Percentiles rank a stretch among this genome's conserved stretches.
Evolutionary conservation across 2,329 filamentous ascomycete species (phyloP).

Genomic region (Talaromyces sp.): DNA sequence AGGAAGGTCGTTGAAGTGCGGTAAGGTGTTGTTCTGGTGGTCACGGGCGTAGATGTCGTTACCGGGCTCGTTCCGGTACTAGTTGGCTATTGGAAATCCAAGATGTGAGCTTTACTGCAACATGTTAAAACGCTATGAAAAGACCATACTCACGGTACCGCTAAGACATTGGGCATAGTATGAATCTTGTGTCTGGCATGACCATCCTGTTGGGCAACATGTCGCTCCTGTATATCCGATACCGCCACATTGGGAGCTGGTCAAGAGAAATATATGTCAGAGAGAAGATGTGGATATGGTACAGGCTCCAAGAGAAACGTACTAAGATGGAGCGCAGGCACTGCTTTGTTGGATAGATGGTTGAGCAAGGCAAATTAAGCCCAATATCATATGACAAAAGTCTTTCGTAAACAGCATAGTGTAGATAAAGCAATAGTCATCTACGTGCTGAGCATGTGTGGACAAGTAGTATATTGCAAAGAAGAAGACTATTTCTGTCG

Average conservation of each 20-base stretch:
- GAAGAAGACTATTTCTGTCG: background rate
- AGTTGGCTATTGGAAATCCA: background rate
- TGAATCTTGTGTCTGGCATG: constrained; percentile 8
- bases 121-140: background rate
- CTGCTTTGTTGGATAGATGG: constrained; percentile 4
- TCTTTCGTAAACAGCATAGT: background rate
- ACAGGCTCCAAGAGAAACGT: background rate
- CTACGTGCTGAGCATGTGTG: background rate
- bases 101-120: background rate
- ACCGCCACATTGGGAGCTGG: constrained; percentile 11
- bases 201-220: constrained; percentile 10
- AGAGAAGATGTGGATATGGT: background rate
- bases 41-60: constrained; percentile 3
- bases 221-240: constrained; percentile 5
- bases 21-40: constrained; percentile 7
- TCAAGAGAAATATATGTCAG: background rate
- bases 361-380: constrained; percentile 1
- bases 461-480: background rate
- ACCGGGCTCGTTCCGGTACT: background rate
- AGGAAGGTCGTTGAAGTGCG: constrained; percentile 7
- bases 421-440: background rate
- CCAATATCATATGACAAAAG: background rate
- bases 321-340: constrained; percentile 3
- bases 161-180: constrained; percentile 11
- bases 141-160: constrained; percentile 1